Evolutionary conservation across 805 yeast species (phyloP).

Genomic region (Candida ovalis): DNA sequence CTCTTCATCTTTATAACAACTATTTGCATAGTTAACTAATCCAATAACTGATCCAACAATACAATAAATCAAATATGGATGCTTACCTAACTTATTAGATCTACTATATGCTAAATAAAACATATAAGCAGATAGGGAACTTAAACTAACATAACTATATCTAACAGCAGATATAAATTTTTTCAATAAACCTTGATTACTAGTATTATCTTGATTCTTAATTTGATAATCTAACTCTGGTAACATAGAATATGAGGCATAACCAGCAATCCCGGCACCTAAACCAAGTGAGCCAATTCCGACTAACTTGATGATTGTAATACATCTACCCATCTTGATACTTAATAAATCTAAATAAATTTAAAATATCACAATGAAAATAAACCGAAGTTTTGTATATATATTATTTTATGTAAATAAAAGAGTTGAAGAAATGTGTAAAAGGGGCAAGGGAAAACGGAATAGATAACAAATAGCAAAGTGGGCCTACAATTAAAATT

Average conservation of each 20-base stretch:
- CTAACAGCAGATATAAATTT: constrained; percentile 17
- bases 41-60: constrained; percentile 29
- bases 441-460: too few species aligned
- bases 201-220: neutral
- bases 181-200: constrained; percentile 11
- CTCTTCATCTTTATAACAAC: constrained; percentile 1
- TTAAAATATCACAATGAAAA: neutral
- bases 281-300: constrained; percentile 71
- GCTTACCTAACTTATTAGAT: constrained; percentile 55
- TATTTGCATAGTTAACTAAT: neutral
- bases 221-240: constrained; percentile 9
- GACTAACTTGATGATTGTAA: constrained; percentile 53
- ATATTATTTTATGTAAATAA: too few species aligned
- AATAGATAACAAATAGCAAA: too few species aligned
- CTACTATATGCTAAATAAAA: constrained; percentile 53
- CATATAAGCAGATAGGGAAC: constrained; percentile 45
- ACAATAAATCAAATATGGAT: constrained; percentile 70
- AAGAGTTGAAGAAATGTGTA: too few species aligned
- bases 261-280: constrained; percentile 47
- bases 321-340: constrained; percentile 47
- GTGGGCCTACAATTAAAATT: too few species aligned
- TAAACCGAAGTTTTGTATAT: neutral
- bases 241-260: constrained; percentile 16
- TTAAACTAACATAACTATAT: constrained; percentile 34
- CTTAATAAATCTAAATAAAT: neutral